Evolutionary conservation across 352 stramenopile genomes (phyloP), one percentile per base, ranked within the genome.

Genomic region (Globisporangium ultimum): DNA sequence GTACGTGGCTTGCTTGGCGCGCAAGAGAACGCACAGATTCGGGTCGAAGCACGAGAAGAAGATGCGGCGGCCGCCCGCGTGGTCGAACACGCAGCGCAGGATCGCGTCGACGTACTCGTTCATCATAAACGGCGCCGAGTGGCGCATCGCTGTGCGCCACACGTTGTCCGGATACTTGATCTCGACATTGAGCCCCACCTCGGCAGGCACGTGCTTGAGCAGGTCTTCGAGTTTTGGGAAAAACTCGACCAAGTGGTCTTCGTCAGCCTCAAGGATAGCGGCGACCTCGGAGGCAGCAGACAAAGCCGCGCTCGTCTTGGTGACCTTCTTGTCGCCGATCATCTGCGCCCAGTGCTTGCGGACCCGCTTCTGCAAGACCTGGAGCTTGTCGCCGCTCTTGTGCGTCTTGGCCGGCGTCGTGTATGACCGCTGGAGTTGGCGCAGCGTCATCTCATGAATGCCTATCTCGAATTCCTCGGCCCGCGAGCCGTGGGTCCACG

Each of bases 41-140:
- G 82, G 74, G 38, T 89, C 82, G 47, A 93, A 93, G 68, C 84
- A 91, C 55, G 84, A 93, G 56, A 93, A 92, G 63, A 91, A 89
- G 24, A 93, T 79, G 34, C 78, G 72, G 32, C 80, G 80, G 15
- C 69, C 24, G 18, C 76, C 74, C 8, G 79, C 80, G 49, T 80
- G 68, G 48, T 86, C 73, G 46, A 91, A 91, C 18, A 93, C 80
- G 47, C 77, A 89, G 48, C 76, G 54, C 0, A 93, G 65, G n/a
- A 93, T 81, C 53, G 42, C 59, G 49, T 93, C 82, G 7, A 93
- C 49, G 63, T 93, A 93, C 34, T 62, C 71, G 56, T 93, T 90
- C 58, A 92, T 80, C 18, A 77, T 78, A 36, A 93, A 93, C 50
- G 70, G 64, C 17, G 68, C 66, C 17, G 74, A 72, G 32, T 58